Conservation (phyloP, 1,284 basidiomycete species). For the Ceratobasidium theobromae region DNA sequence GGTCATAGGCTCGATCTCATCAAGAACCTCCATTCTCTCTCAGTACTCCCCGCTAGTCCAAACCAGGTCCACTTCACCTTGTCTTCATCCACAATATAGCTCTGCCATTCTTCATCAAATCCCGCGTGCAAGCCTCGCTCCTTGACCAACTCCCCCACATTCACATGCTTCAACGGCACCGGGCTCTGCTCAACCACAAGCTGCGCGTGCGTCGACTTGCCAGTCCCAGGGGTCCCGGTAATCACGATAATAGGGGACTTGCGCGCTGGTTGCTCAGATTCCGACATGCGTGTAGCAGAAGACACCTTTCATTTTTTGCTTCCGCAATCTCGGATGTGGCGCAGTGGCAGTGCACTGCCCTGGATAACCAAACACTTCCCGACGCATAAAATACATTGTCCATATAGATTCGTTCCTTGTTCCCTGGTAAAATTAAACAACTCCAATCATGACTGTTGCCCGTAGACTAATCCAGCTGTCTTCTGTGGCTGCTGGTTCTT, state of each 20-base stretch:
- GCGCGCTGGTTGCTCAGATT: slow-evolving; percentile 29
- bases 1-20: slow-evolving; percentile 78
- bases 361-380: slow-evolving; percentile 6
- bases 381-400: not conserved
- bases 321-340: slow-evolving; percentile 25
- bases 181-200: slow-evolving; percentile 69
- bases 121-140: slow-evolving; percentile 78
- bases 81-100: slow-evolving; percentile 94
- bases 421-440: slow-evolving; percentile 52
- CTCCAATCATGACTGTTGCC: slow-evolving; percentile 71
- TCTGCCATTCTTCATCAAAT: slow-evolving; percentile 93
- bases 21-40: slow-evolving; percentile 61
- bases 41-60: not conserved
- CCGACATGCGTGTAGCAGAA: slow-evolving; percentile 21
- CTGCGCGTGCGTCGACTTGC: slow-evolving; percentile 89
- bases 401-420: not conserved
- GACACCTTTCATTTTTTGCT: slow-evolving; percentile 5
- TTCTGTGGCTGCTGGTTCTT: slow-evolving; percentile 52
- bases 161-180: slow-evolving; percentile 75
- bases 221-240: slow-evolving; percentile 86
- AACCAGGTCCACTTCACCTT: slow-evolving; percentile 54
- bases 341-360: slow-evolving; percentile 20
- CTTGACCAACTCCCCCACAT: slow-evolving; percentile 89
- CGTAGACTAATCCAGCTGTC: slow-evolving; percentile 52
- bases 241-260: slow-evolving; percentile 79